Evolutionary conservation across 2,329 filamentous ascomycete species (phyloP).

Genomic region (Aspergillus nomiae): DNA sequence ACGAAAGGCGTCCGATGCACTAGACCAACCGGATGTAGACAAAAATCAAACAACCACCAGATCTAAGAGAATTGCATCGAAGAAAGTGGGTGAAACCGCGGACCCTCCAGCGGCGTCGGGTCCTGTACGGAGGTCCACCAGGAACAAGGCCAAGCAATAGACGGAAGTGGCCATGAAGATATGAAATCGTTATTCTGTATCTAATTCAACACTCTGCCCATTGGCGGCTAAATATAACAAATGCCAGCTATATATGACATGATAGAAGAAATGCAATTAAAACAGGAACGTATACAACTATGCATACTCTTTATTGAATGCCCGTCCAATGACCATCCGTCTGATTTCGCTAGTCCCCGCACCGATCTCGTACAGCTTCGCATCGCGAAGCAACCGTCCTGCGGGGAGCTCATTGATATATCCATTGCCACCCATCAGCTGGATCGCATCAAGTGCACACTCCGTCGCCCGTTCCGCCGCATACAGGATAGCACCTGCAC

Average conservation of each 20-base stretch:
- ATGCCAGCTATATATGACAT: background rate
- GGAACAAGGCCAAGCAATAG: constrained; percentile 29
- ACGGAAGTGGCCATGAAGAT: constrained; percentile 6
- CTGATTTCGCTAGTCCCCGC: constrained; percentile 94
- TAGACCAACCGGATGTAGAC: constrained; percentile 1
- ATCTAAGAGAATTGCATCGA: constrained; percentile 28
- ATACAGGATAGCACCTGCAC: constrained; percentile 90
- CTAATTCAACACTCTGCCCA: background rate
- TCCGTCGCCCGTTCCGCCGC: constrained; percentile 86
- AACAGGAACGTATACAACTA: constrained; percentile 10
- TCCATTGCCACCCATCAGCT: constrained; percentile 91
- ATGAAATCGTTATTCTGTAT: constrained; percentile 18
- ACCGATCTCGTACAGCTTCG: constrained; percentile 91
- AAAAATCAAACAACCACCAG: constrained; percentile 8
- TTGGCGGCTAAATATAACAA: constrained; percentile 8
- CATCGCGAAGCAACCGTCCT: constrained; percentile 76
- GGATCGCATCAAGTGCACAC: constrained; percentile 82
- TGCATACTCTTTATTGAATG: constrained; percentile 83
- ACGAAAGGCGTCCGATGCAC: constrained; percentile 25
- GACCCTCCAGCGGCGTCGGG: constrained; percentile 18
- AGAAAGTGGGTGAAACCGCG: constrained; percentile 19
- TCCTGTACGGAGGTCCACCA: constrained; percentile 31
- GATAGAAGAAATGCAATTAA: background rate
- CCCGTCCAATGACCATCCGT: constrained; percentile 89
- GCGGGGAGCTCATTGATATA: constrained; percentile 95